Evolutionary conservation across 306 rosid genomes (phyloP), one percentile per base, ranked within the genome.

Genomic region (Cajanus cajan): DNA sequence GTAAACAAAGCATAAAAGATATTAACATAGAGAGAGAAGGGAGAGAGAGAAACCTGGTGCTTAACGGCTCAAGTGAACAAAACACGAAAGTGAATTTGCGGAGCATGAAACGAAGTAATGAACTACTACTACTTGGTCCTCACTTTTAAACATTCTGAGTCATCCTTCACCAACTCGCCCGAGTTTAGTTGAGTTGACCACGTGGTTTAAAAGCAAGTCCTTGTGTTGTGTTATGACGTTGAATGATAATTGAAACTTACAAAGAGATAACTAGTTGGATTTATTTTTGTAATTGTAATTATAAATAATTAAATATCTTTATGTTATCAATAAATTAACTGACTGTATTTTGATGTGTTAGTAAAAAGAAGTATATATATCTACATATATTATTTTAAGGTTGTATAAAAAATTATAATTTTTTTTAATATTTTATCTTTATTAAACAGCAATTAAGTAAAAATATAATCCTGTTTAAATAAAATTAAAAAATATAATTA

Each of bases 41-140:
- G 9, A 24, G 13, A 81, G n/a, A 82, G 82, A 82, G 76, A 52
- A 80, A 80, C 88, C 94, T 83, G 40, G 76, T 80, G 73, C 68
- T 77, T 80, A 43, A 75, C 75, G 86, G 83, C 65, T 48, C 33
- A 1, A 22, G 47, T n/a, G 61, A 64, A 25, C 8, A 10, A 66
- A 48, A 47, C 33, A 71, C 24, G n/a, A 58, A 40, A 68, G 69
- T 73, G 83, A 83, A 81, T 73, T 88, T 54, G 64, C 73, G 61
- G 80, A 73, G 79, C 80, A 66, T 69, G 72, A 68, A 80, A 15
- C 10, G 50, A 37, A 39, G 31, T 28, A 28, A 11, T 66, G 82
- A 74, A 37, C 24, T 57, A 11, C 24, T 52, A 16, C 24, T 34
- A 43, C 64, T 51, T 31, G 31, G 47, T 47, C 39, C 71, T 72